Base-by-base conservation (phyloP, 2,329 filamentous ascomycete genomes). In the Alternaria incomplexa region DNA sequence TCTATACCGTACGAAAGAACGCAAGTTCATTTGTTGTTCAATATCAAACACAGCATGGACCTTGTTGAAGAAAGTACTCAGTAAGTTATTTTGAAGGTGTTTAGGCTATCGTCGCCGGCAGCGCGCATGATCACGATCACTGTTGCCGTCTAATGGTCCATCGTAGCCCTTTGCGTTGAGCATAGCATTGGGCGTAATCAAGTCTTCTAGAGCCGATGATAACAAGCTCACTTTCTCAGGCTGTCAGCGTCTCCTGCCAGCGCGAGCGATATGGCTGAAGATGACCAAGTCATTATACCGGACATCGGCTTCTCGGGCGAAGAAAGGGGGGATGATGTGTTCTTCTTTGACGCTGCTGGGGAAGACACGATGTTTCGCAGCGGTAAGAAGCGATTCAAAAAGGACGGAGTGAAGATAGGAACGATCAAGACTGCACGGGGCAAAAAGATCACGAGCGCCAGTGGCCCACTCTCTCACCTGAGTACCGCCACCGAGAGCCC, bases 191-290 rank as follows among this genome's bases (percentile, higher is more conserved):
- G 1, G n/a, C 15, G 32, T 36, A n/a, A n/a, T 10, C 0, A 3
- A 6, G 8, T 11, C 0, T 6, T 11, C 1, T 17, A 17, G 36
- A 17, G 17, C 36, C n/a, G 36, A 11, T 2, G 36, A 9, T 17
- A 17, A 40, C n/a, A 11, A 3, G 5, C n/a, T 40, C n/a, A 2
- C 17, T 1, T 17, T 11, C 0, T 40, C 6, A 40, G 36, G 9
- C 15, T 40, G 2, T 17, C 1, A 4, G 1, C n/a, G 4, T 40
- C 36, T 17, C n/a, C 15, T 6, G 1, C n/a, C 0, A 17, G 36
- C 9, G 36, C 15, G 15, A 11, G n/a, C 15, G 36, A 17, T 17
- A 17, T 40, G 15, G n/a, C 36, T 17, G 15, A 40, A 17, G 36
- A 40, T 40, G n/a, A 40, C 0, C 15, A 40, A 17, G n/a, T 40